A percentile compares a stretch with the other conserved stretches of the same genome.
phyloP scores from a whole-genome alignment of 1,284 basidiomycete genomes.

The Stygiomarasmius scandens region DNA sequence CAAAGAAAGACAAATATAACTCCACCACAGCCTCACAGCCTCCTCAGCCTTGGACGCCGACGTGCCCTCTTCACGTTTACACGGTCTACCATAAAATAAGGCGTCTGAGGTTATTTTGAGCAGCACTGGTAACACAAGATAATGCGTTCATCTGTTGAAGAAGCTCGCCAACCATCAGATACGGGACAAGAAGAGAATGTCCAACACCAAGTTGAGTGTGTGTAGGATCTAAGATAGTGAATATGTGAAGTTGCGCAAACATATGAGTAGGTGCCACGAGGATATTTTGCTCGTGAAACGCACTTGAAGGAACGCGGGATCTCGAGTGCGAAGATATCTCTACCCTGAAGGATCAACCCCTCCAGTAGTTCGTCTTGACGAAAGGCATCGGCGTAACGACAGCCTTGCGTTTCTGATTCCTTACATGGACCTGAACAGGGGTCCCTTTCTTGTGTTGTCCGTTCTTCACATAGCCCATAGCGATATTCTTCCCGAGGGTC shows the following conservation, averaged over 20 bases:
- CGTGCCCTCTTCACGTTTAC: not conserved
- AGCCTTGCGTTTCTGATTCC: constrained; percentile 73
- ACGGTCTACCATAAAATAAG: not conserved
- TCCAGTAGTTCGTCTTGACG: constrained; percentile 61
- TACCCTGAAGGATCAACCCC: no score
- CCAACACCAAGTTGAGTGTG: no score
- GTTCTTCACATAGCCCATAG: constrained; percentile 89
- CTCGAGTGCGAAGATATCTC: no score
- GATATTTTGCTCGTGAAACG: no score
- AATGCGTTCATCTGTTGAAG: not conserved
- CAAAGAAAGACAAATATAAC: no score
- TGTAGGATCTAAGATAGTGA: no score
- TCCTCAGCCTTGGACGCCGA: not conserved
- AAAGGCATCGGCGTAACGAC: constrained; percentile 83
- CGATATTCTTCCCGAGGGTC: constrained; percentile 88
- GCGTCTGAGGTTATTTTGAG: no score
- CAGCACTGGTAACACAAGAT: not conserved
- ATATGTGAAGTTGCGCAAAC: no score
- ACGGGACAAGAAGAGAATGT: not conserved
- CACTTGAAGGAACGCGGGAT: no score
- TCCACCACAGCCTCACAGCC: not conserved
- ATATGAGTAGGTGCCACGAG: no score
- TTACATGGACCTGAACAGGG: constrained; percentile 76
- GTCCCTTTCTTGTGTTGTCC: constrained; percentile 94
- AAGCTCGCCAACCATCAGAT: not conserved